A percentile compares a stretch with the other conserved stretches of the same genome.
Evolutionary conservation across 2,329 filamentous ascomycete species (phyloP).

Genomic region (Cladosporium velox): DNA sequence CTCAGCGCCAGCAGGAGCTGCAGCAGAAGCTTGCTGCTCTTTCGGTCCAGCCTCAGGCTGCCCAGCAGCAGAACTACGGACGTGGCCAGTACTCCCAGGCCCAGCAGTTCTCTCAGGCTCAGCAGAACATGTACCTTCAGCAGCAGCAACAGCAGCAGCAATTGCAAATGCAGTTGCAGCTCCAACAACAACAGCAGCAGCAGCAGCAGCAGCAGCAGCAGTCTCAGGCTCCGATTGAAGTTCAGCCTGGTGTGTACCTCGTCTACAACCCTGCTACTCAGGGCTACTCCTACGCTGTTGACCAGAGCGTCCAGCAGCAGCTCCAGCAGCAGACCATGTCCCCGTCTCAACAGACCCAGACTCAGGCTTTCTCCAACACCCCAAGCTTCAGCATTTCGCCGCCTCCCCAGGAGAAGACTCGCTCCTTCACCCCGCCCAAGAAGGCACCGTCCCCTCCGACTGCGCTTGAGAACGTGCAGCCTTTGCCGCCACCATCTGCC

Average conservation of each 20-base stretch:
- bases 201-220: slow-evolving; percentile 54
- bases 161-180: slow-evolving; percentile 54
- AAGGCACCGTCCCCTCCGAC: slow-evolving; percentile 65
- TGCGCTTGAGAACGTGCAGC: slow-evolving; percentile 60
- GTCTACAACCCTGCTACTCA: slow-evolving; percentile 86
- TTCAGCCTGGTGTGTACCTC: slow-evolving; percentile 75
- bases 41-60: slow-evolving; percentile 75
- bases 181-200: slow-evolving; percentile 42
- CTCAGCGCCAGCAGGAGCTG: slow-evolving; percentile 90
- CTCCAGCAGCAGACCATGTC: slow-evolving; percentile 37
- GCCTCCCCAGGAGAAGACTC: slow-evolving; percentile 61
- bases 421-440: slow-evolving; percentile 66
- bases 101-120: slow-evolving; percentile 56
- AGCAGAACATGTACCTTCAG: slow-evolving; percentile 63
- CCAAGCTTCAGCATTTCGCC: slow-evolving; percentile 77
- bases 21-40: slow-evolving; percentile 89
- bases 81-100: slow-evolving; percentile 50
- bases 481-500: slow-evolving; percentile 82
- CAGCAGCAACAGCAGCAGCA: slow-evolving; percentile 58
- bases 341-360: slow-evolving; percentile 34
- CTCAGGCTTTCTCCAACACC: slow-evolving; percentile 34
- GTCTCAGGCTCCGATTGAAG: slow-evolving; percentile 65
- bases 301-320: slow-evolving; percentile 61
- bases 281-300: slow-evolving; percentile 78
- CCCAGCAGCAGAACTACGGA: slow-evolving; percentile 28